Percentiles rank a stretch among this genome's conserved stretches.
phyloP scores from a whole-genome alignment of 139 green algal genomes.

The Chlorella sorokiniana region DNA sequence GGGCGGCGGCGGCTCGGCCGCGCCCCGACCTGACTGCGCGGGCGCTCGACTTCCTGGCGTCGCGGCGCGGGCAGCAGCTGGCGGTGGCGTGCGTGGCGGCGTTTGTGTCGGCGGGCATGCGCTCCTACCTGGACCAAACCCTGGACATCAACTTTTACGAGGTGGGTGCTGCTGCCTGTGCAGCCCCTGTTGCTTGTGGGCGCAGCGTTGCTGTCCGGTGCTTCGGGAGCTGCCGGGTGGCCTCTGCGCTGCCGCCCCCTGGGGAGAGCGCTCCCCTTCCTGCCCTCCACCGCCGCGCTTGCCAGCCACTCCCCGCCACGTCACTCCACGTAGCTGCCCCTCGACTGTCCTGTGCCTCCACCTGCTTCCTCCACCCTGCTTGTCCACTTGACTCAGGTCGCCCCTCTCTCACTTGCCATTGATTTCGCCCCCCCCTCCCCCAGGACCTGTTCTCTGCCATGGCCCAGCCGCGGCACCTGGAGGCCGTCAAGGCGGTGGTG shows the following conservation, averaged over 20 bases:
- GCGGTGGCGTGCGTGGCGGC: slow-evolving; percentile 26
- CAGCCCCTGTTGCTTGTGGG: too few species aligned
- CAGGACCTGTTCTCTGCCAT: slow-evolving; percentile 44
- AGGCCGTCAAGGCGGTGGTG: slow-evolving; percentile 36
- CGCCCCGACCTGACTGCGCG: slow-evolving; percentile 23
- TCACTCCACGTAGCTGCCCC: background rate
- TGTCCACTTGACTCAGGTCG: background rate
- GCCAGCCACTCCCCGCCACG: background rate
- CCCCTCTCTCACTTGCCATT: background rate
- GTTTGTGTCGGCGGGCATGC: slow-evolving; percentile 36
- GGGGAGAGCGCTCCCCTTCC: background rate
- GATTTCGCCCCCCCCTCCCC: background rate
- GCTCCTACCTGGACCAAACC: slow-evolving; percentile 41
- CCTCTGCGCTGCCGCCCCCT: too few species aligned
- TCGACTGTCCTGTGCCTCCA: too few species aligned
- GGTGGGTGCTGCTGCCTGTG: slow-evolving; percentile 3
- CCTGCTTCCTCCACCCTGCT: background rate
- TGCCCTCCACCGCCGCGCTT: background rate
- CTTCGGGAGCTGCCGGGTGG: too few species aligned
- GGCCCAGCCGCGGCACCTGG: slow-evolving; percentile 41
- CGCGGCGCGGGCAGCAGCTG: slow-evolving; percentile 23
- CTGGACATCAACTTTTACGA: slow-evolving; percentile 53
- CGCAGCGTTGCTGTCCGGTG: too few species aligned
- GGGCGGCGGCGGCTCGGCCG: background rate
- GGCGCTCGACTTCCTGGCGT: slow-evolving; percentile 33